Percentiles rank a stretch among this genome's conserved stretches.
These are phyloP conservation scores for Scedosporium aurantiacum DNA, from an alignment of 2,329 filamentous ascomycete species.

Conservation along the genomic window DNA sequence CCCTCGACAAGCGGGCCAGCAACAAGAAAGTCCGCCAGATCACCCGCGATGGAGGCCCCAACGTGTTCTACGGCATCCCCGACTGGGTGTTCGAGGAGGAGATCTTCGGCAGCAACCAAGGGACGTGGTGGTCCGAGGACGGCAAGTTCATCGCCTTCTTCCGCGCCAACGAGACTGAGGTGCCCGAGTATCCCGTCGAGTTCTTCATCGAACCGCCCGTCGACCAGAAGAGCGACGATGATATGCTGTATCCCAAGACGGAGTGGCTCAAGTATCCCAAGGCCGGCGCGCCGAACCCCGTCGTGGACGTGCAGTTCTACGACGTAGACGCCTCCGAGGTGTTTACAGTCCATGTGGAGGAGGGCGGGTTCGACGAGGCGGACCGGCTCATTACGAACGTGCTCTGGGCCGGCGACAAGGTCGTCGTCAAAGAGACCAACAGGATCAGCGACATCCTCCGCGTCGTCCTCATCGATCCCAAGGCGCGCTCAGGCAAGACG, in stretches of 20 bases:
- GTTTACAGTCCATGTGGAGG: slow-evolving; percentile 66
- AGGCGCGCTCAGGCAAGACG: slow-evolving; percentile 60
- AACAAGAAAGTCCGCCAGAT: slow-evolving; percentile 56
- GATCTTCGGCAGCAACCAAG: slow-evolving; percentile 60
- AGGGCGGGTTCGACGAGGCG: slow-evolving; percentile 66
- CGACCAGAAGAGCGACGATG: slow-evolving; percentile 48
- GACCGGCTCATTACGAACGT: slow-evolving; percentile 88
- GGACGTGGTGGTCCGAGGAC: slow-evolving; percentile 91
- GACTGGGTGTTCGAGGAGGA: slow-evolving; percentile 88
- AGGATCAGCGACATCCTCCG: slow-evolving; percentile 86
- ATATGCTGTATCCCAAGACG: slow-evolving; percentile 85
- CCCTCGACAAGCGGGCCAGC: slow-evolving; percentile 21
- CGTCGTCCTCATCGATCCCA: slow-evolving; percentile 74
- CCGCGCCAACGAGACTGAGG: slow-evolving; percentile 82
- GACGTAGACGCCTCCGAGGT: slow-evolving; percentile 66
- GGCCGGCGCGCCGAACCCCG: slow-evolving; percentile 83
- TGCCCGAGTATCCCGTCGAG: slow-evolving; percentile 85
- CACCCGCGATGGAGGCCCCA: slow-evolving; percentile 73
- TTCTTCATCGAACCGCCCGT: slow-evolving; percentile 87
- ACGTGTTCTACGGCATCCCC: slow-evolving; percentile 90
- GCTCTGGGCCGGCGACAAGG: slow-evolving; percentile 76
- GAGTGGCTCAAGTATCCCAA: slow-evolving; percentile 95
- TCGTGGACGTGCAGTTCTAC: slow-evolving; percentile 81
- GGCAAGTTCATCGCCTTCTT: slow-evolving; percentile 86
- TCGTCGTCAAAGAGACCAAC: slow-evolving; percentile 86